Conservation (phyloP, 1,139 yeast genomes). For the Lodderomyces pseudojiufengensis region DNA sequence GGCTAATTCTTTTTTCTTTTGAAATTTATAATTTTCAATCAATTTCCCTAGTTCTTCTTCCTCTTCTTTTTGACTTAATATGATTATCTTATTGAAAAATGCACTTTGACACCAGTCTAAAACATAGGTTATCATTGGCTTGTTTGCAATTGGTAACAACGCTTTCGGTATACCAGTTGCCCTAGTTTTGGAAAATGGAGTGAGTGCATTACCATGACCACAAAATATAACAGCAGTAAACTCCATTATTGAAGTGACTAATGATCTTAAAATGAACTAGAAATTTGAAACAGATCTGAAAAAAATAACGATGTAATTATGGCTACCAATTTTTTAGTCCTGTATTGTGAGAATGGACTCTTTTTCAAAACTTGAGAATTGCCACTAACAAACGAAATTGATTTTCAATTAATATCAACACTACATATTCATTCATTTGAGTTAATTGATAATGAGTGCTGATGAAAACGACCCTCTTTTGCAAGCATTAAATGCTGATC, state of each 20-base stretch:
- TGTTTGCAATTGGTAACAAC: conserved; percentile 81
- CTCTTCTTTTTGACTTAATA: conserved; percentile 31
- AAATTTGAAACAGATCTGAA: neutral
- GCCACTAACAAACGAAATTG: neutral
- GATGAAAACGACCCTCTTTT: conserved; percentile 71
- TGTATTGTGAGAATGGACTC: neutral
- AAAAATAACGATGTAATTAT: neutral
- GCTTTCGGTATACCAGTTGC: conserved; percentile 75
- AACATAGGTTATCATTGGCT: conserved; percentile 85
- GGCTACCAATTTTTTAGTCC: conserved; percentile 2
- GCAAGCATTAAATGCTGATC: conserved; percentile 59
- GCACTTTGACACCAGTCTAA: conserved; percentile 93
- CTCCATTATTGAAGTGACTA: conserved; percentile 74
- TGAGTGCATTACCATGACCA: conserved; percentile 71
- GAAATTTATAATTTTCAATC: conserved; percentile 41
- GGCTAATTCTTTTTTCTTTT: conserved; percentile 11
- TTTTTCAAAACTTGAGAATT: neutral
- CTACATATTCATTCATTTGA: no score
- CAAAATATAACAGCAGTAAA: conserved; percentile 88
- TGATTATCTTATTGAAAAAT: conserved; percentile 55
- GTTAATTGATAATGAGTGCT: conserved; percentile 44
- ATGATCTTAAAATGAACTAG: neutral
- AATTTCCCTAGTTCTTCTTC: conserved; percentile 30
- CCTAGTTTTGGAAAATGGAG: conserved; percentile 65
- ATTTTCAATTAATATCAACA: no score